These are phyloP conservation scores for Aureobasidium sp. DNA, from an alignment of 2,329 filamentous ascomycete species.

Conservation along the genomic window DNA sequence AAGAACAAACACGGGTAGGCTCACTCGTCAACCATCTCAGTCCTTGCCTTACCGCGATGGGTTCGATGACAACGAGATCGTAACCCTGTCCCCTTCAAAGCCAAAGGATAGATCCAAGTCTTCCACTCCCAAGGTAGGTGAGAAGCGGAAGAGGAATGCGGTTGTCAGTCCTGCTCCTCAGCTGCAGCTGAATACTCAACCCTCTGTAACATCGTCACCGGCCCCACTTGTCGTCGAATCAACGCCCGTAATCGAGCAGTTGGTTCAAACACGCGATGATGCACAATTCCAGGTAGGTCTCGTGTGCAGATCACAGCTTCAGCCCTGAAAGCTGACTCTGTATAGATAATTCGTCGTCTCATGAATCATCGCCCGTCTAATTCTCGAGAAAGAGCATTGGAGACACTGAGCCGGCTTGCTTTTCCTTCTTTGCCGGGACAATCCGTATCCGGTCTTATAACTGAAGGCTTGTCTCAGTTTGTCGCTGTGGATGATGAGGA, in stretches of 20 bases:
- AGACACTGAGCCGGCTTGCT: conserved; percentile 69
- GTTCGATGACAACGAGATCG: conserved; percentile 75
- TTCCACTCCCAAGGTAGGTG: conserved; percentile 65
- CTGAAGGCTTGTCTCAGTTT: conserved; percentile 70
- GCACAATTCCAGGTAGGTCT: conserved; percentile 20
- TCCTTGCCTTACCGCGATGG: conserved; percentile 73
- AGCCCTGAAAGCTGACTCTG: conserved; percentile 13
- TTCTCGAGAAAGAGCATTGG: conserved; percentile 69
- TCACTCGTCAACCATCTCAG: conserved; percentile 65
- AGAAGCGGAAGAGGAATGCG: conserved; percentile 73
- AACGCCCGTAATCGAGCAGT: neutral
- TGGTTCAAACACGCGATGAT: neutral
- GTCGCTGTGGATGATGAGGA: conserved; percentile 54
- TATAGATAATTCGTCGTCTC: conserved; percentile 59
- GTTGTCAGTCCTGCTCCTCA: conserved; percentile 73
- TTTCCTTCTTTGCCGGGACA: conserved; percentile 70
- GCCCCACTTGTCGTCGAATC: conserved; percentile 2
- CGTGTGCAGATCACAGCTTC: neutral
- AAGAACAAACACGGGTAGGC: conserved; percentile 30
- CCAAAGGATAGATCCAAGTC: conserved; percentile 52
- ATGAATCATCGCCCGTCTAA: conserved; percentile 67
- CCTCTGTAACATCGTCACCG: conserved; percentile 6
- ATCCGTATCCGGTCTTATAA: conserved; percentile 72
- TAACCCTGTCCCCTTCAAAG: conserved; percentile 62
- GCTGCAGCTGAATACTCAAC: conserved; percentile 28